Percentiles rank a stretch among this genome's conserved stretches.
These are phyloP conservation scores for Lentinula raphanica DNA, from an alignment of 768 basidiomycete species.

Conservation along the genomic window DNA sequence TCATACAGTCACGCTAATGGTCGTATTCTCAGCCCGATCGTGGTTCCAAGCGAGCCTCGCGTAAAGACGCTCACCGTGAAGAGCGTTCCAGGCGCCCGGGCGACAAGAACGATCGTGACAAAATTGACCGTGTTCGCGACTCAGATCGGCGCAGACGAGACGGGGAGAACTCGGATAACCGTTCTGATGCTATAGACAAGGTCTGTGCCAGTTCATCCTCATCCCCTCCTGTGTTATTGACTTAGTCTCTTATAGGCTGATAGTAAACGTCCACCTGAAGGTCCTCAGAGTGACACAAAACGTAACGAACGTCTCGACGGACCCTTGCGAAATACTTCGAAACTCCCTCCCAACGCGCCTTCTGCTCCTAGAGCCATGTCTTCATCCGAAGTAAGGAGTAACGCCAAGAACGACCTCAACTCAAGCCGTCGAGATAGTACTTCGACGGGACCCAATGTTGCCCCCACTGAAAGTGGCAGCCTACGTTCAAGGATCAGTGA, in stretches of 20 bases:
- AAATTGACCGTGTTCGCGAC: slow-evolving; percentile 54
- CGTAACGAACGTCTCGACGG: background rate
- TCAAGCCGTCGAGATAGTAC: slow-evolving; percentile 18
- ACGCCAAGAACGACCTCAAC: slow-evolving; percentile 33
- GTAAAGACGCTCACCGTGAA: slow-evolving; percentile 74
- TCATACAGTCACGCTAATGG: background rate
- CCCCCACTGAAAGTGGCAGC: slow-evolving; percentile 23
- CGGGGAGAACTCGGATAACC: slow-evolving; percentile 49
- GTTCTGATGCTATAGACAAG: slow-evolving; percentile 53
- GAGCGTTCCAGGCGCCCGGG: slow-evolving; percentile 56
- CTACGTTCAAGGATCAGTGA: slow-evolving; percentile 59
- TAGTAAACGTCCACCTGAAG: slow-evolving; percentile 56
- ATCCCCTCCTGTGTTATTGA: background rate
- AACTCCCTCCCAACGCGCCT: slow-evolving; percentile 44
- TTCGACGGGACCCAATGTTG: slow-evolving; percentile 9
- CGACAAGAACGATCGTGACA: slow-evolving; percentile 57
- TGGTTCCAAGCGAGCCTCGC: slow-evolving; percentile 73
- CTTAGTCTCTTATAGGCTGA: slow-evolving; percentile 29
- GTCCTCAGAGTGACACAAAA: slow-evolving; percentile 21
- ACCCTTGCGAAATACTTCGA: slow-evolving; percentile 28
- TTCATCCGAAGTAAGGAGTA: slow-evolving; percentile 34
- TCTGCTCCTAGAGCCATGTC: slow-evolving; percentile 74
- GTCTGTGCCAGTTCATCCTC: slow-evolving; percentile 30
- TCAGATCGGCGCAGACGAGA: slow-evolving; percentile 62
- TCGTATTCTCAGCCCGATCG: slow-evolving; percentile 52